Evolutionary conservation across 768 basidiomycete species (phyloP).

Genomic region (Agrocybe chaxingu): DNA sequence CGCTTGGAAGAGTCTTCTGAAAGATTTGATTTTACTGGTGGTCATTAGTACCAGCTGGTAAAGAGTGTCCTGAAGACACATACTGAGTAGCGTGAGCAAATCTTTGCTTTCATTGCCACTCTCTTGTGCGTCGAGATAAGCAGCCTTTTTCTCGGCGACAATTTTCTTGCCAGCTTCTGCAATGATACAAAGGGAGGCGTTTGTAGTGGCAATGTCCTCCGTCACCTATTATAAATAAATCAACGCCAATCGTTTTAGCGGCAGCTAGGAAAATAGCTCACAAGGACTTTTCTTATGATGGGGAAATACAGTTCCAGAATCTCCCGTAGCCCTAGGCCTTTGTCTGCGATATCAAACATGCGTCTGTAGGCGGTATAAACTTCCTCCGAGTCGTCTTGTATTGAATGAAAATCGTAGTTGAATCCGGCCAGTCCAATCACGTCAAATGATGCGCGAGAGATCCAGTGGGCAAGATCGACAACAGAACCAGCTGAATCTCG

Average conservation of each 20-base stretch:
- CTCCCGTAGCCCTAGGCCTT: conserved; percentile 35
- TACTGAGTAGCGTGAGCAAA: conserved; percentile 47
- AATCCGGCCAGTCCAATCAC: conserved; percentile 60
- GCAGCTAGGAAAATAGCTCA: conserved; percentile 20
- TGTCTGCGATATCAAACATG: conserved; percentile 48
- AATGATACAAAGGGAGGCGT: conserved; percentile 37
- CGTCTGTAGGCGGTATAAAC: conserved; percentile 47
- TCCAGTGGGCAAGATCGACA: conserved; percentile 54
- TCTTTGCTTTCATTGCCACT: conserved; percentile 35
- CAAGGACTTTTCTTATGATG: conserved; percentile 40
- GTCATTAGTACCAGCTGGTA: not conserved
- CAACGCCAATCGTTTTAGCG: not conserved
- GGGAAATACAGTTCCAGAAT: conserved; percentile 47
- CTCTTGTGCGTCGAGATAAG: conserved; percentile 31
- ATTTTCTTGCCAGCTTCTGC: conserved; percentile 37
- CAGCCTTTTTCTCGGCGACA: conserved; percentile 38
- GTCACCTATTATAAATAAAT: conserved; percentile 33
- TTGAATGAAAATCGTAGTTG: conserved; percentile 47
- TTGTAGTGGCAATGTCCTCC: conserved; percentile 33
- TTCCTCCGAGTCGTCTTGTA: conserved; percentile 45
- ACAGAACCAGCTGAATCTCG: conserved; percentile 11
- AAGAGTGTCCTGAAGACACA: conserved; percentile 14
- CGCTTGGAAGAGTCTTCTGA: conserved; percentile 39
- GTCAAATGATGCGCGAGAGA: conserved; percentile 62
- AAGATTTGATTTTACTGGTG: conserved; percentile 58